Evolutionary conservation across 2,329 filamentous ascomycete species (phyloP).

Genomic region (Teratosphaeria epicoccoides): DNA sequence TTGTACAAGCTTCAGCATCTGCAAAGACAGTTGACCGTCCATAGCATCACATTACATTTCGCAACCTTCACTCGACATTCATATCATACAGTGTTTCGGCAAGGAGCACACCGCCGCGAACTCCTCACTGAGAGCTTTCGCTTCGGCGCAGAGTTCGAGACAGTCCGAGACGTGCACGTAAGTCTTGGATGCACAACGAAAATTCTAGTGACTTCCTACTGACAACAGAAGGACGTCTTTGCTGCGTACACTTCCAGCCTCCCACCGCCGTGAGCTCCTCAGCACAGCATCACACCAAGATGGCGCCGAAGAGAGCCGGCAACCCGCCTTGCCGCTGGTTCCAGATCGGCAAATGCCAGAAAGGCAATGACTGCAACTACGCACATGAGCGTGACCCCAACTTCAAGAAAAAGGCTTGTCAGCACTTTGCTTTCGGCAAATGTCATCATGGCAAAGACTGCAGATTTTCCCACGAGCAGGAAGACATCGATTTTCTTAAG

Average conservation of each 20-base stretch:
- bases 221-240: neutral
- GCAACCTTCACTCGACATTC: too few species aligned
- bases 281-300: neutral
- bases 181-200: neutral
- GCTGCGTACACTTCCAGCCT: neutral
- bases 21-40: neutral
- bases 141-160: neutral
- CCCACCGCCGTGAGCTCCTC: too few species aligned
- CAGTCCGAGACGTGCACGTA: too few species aligned
- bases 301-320: neutral
- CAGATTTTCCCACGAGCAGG: slow-evolving; percentile 10
- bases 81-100: neutral
- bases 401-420: slow-evolving; percentile 3
- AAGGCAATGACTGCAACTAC: slow-evolving; percentile 28
- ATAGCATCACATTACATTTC: neutral
- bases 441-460: slow-evolving; percentile 5
- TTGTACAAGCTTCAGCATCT: neutral
- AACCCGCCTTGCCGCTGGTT: slow-evolving; percentile 39
- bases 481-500: neutral
- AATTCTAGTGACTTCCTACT: neutral
- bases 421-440: slow-evolving; percentile 1
- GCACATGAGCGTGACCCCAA: slow-evolving; percentile 16
- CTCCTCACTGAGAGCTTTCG: neutral
- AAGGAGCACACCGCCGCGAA: neutral
- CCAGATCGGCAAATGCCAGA: slow-evolving; percentile 43